Evolutionary conservation across 2,329 filamentous ascomycete species (phyloP).

Genomic region (Fusarium sp.): DNA sequence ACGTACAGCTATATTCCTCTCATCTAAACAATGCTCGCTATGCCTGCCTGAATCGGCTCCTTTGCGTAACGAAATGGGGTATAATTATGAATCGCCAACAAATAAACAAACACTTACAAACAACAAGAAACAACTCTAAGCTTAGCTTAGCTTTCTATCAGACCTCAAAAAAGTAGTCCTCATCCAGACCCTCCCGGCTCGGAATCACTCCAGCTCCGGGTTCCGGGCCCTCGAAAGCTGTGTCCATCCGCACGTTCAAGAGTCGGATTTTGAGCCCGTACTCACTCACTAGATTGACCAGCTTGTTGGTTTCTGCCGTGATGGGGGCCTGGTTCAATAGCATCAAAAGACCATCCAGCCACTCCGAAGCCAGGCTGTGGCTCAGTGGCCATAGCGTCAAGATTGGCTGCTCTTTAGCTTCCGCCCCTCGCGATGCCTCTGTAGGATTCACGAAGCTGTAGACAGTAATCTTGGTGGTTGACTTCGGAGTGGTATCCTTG

Average conservation of each 20-base stretch:
- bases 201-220: constrained; percentile 82
- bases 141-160: constrained; percentile 46
- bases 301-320: constrained; percentile 93
- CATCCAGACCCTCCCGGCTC: constrained; percentile 84
- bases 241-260: constrained; percentile 90
- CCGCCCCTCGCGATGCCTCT: constrained; percentile 50
- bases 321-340: constrained; percentile 94
- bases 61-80: constrained; percentile 34
- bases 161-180: constrained; percentile 92
- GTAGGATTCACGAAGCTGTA: constrained; percentile 72
- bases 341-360: constrained; percentile 96
- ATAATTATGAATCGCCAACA: constrained; percentile 37
- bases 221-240: constrained; percentile 72
- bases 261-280: constrained; percentile 94
- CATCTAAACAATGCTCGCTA: constrained; percentile 36
- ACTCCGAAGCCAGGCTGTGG: constrained; percentile 89
- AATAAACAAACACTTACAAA: constrained; percentile 30
- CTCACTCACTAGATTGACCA: constrained; percentile 85
- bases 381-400: constrained; percentile 85
- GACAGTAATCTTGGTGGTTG: constrained; percentile 89
- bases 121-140: constrained; percentile 24
- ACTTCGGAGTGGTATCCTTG: constrained; percentile 53
- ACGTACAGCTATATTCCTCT: constrained; percentile 12
- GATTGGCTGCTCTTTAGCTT: constrained; percentile 74
- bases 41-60: constrained; percentile 22